phyloP scores from a whole-genome alignment of 257 asterid genomes.

The Jasminum sambac region DNA sequence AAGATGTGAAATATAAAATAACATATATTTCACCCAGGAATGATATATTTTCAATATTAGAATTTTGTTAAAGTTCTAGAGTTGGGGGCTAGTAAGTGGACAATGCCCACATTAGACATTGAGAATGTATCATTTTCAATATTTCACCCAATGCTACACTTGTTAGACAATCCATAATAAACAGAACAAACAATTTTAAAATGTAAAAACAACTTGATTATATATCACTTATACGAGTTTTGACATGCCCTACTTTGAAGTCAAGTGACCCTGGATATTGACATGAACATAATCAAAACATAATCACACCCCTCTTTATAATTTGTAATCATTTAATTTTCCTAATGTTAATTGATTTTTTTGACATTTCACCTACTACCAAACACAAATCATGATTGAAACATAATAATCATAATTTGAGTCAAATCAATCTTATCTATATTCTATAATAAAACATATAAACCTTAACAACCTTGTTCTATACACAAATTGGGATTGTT shows the following conservation, averaged over 20 bases:
- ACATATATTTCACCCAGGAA: no score
- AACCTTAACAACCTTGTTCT: slow-evolving; percentile 35
- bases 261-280: slow-evolving; percentile 5
- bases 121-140: no score
- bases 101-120: no score
- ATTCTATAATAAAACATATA: no score
- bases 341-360: slow-evolving; percentile 17
- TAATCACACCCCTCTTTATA: background rate
- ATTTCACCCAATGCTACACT: no score
- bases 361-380: slow-evolving; percentile 31
- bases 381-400: slow-evolving; percentile 20
- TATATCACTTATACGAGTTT: background rate
- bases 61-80: no score
- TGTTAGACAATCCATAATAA: no score
- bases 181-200: no score
- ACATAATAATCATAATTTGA: background rate
- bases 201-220: background rate
- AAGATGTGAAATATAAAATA: no score
- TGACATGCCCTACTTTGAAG: slow-evolving; percentile 6
- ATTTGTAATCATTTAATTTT: slow-evolving; percentile 15
- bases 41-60: no score
- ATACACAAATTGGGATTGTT: no score
- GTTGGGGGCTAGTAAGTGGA: no score
- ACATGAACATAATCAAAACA: background rate
- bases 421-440: slow-evolving; percentile 26